Evolutionary conservation across 129 eudicot species (phyloP), one percentile per base, ranked within the genome.

Genomic region (Helianthus tuberosus): DNA sequence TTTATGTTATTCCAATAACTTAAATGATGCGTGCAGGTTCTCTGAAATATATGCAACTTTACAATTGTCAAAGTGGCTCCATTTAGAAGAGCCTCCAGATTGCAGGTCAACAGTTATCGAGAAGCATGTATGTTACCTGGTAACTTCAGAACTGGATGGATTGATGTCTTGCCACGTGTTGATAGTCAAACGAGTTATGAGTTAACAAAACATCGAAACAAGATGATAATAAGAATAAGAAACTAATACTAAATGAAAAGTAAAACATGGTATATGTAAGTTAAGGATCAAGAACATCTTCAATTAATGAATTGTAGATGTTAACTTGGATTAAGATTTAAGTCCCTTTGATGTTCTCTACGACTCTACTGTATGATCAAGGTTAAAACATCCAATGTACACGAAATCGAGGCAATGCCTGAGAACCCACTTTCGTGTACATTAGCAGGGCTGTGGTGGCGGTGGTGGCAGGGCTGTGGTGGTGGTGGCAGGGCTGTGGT

Each of bases 21-120:
- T 81, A 84, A 62, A 90, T 93, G 96, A 82, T 88, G 77, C 87
- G 82, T 93, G 98, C 98, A 93, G 98, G 98, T 90, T 80, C 60
- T 87, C 80, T 84, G 96, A 82, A 77, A 66, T 72, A 38, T 82
- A 82, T 82, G 94, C 91, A 79, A 80, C 86, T 69, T 66, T 60
- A 70, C 91, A 76, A 65, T 81, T 82, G 68, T 68, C 82, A 84
- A 73, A 72, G 89, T 86, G 86, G 84, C 81, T 76, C 67, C 90
- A 84, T 63, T 77, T 77, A 78, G 98, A 87, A 84, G 96, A 78
- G 80, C 74, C 89, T 84, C 61, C 95, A 86, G 92, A 83, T 80
- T 87, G 91, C 89, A 80, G 90, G 75, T 89, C 88, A 80, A 81
- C 89, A 69, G 72, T 85, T 79, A 77, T 88, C 85, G 36, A 80